A percentile compares a stretch with the other conserved stretches of the same genome.
phyloP scores from a whole-genome alignment of 768 basidiomycete genomes.

The Agaricus sinodeliciosus region DNA sequence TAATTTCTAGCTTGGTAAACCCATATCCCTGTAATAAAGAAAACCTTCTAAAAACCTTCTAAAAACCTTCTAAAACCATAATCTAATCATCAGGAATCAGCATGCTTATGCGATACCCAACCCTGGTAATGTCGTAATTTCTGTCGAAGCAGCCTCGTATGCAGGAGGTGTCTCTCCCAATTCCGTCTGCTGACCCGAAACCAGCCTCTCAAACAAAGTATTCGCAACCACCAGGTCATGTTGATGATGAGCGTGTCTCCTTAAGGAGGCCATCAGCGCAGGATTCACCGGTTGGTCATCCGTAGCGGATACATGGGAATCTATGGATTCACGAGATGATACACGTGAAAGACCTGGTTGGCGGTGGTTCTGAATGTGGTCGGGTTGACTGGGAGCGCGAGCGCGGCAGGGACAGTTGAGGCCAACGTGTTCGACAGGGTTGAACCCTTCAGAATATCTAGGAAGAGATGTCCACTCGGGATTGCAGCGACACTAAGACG shows the following conservation, averaged over 20 bases:
- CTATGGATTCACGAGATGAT: conserved; percentile 26
- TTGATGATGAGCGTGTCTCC: conserved; percentile 11
- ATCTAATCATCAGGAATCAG: neutral
- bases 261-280: conserved; percentile 22
- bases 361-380: neutral
- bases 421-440: conserved; percentile 24
- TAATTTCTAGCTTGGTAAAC: too few species aligned
- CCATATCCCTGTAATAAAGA: too few species aligned
- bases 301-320: conserved; percentile 27
- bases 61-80: neutral
- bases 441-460: conserved; percentile 52
- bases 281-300: conserved; percentile 30
- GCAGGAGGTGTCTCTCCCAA: conserved; percentile 80
- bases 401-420: conserved; percentile 44
- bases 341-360: conserved; percentile 22
- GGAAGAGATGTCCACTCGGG: conserved; percentile 77
- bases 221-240: conserved; percentile 19
- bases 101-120: neutral
- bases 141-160: conserved; percentile 30
- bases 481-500: conserved; percentile 67
- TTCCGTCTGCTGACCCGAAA: conserved; percentile 78
- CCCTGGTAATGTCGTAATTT: neutral
- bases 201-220: conserved; percentile 65
- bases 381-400: conserved; percentile 11
- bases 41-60: neutral